Conservation (phyloP, 192 early-diverging fungal species). For the Coemansia sp. region DNA sequence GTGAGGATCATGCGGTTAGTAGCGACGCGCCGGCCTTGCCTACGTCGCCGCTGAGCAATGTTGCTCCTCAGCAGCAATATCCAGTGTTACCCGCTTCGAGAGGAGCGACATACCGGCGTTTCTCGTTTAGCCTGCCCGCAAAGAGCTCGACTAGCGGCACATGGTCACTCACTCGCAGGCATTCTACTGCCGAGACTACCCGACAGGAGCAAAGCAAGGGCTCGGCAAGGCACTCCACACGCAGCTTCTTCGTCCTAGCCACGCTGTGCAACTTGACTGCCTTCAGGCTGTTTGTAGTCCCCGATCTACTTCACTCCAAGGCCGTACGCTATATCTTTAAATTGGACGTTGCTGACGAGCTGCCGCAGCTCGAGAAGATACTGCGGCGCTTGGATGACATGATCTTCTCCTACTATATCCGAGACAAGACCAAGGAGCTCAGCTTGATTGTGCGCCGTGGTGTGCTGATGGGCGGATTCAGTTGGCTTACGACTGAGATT, state of each 20-base stretch:
- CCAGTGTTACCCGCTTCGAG: constrained; percentile 27
- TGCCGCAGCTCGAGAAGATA: constrained; percentile 69
- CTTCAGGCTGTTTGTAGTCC: constrained; percentile 69
- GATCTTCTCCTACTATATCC: constrained; percentile 85
- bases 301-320: constrained; percentile 73
- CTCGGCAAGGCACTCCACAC: constrained; percentile 18
- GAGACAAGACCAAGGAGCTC: constrained; percentile 69
- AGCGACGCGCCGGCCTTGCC: constrained; percentile 6
- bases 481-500: constrained; percentile 75
- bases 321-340: constrained; percentile 65
- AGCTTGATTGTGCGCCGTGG: constrained; percentile 74
- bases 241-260: constrained; percentile 62
- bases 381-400: constrained; percentile 78
- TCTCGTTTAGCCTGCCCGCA: constrained; percentile 39
- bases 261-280: constrained; percentile 84
- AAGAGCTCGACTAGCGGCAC: constrained; percentile 9
- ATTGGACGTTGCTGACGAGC: constrained; percentile 58
- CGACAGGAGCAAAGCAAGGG: constrained; percentile 18
- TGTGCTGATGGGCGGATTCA: constrained; percentile 84
- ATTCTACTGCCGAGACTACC: constrained; percentile 22
- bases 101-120: constrained; percentile 34
- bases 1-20: neutral
- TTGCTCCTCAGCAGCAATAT: neutral
- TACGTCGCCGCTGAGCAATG: constrained; percentile 3
- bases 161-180: constrained; percentile 21